Percentiles rank a stretch among this genome's conserved stretches.
Evolutionary conservation across 352 stramenopile species (phyloP).

Genomic region (Globisporangium apiculatum): DNA sequence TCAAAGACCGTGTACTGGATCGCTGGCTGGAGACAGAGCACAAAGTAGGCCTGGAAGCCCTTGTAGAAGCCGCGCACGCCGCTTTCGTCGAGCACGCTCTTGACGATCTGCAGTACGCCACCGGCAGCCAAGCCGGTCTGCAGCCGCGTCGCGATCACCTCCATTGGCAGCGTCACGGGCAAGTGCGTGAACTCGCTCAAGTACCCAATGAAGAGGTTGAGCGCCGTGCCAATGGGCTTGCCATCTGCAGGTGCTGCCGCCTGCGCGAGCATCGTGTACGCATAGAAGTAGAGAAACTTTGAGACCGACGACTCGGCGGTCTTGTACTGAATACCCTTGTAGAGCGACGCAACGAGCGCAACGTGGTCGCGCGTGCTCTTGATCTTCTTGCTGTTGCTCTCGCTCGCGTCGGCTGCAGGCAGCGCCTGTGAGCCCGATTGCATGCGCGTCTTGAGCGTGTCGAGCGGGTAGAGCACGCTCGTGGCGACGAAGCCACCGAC

Average conservation of each 20-base stretch:
- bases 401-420: slow-evolving; percentile 22
- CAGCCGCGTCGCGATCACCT: slow-evolving; percentile 83
- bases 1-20: slow-evolving; percentile 98
- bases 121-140: slow-evolving; percentile 55
- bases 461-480: slow-evolving; percentile 74
- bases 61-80: slow-evolving; percentile 78
- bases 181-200: slow-evolving; percentile 75
- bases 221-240: slow-evolving; percentile 50
- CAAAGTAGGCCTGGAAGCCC: slow-evolving; percentile 87
- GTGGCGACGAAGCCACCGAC: slow-evolving; percentile 74
- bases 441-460: slow-evolving; percentile 87
- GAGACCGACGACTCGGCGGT: slow-evolving; percentile 71
- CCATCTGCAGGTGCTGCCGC: slow-evolving; percentile 50
- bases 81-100: slow-evolving; percentile 61
- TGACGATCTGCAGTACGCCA: slow-evolving; percentile 54
- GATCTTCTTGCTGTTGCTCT: slow-evolving; percentile 11
- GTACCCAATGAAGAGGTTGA: slow-evolving; percentile 77
- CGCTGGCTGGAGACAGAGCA: slow-evolving; percentile 95
- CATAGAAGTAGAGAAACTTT: slow-evolving; percentile 90
- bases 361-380: slow-evolving; percentile 25
- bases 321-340: slow-evolving; percentile 84
- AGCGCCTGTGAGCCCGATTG: slow-evolving; percentile 65
- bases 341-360: slow-evolving; percentile 53
- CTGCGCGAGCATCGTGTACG: slow-evolving; percentile 78
- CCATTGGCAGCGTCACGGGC: slow-evolving; percentile 80